A percentile compares a stretch with the other conserved stretches of the same genome.
Evolutionary conservation across 164 flowering plant genomes (phyloP).

Genomic region (Taxillus chinensis): DNA sequence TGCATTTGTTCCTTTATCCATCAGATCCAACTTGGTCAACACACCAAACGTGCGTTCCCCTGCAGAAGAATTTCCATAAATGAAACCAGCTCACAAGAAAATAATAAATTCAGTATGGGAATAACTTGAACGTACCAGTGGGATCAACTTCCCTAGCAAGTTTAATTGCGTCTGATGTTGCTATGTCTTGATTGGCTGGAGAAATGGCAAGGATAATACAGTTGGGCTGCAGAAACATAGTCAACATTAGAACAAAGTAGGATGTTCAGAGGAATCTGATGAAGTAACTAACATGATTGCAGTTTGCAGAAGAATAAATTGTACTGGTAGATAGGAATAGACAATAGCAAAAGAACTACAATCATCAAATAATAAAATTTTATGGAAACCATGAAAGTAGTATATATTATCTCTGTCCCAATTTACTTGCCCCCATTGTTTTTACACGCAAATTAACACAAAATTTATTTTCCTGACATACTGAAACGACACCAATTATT

Average conservation of each 20-base stretch:
- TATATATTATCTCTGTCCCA: too few species aligned
- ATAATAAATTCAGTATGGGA: background rate
- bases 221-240: constrained; percentile 40
- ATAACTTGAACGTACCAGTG: constrained; percentile 23
- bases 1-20: constrained; percentile 82
- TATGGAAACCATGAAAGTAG: too few species aligned
- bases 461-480: too few species aligned
- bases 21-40: constrained; percentile 65
- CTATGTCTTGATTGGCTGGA: constrained; percentile 79
- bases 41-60: constrained; percentile 82
- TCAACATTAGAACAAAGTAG: background rate
- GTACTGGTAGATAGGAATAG: too few species aligned
- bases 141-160: constrained; percentile 71
- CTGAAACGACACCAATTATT: too few species aligned
- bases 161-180: constrained; percentile 82
- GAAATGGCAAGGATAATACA: constrained; percentile 60
- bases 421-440: too few species aligned
- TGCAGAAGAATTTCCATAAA: constrained; percentile 7
- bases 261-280: too few species aligned
- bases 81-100: background rate
- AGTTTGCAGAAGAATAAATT: too few species aligned
- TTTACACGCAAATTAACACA: too few species aligned
- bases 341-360: too few species aligned
- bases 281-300: too few species aligned
- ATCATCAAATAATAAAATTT: too few species aligned